A percentile compares a stretch with the other conserved stretches of the same genome.
phyloP scores from a whole-genome alignment of 1,139 yeast genomes.

The Magnusiomyces ingens region DNA sequence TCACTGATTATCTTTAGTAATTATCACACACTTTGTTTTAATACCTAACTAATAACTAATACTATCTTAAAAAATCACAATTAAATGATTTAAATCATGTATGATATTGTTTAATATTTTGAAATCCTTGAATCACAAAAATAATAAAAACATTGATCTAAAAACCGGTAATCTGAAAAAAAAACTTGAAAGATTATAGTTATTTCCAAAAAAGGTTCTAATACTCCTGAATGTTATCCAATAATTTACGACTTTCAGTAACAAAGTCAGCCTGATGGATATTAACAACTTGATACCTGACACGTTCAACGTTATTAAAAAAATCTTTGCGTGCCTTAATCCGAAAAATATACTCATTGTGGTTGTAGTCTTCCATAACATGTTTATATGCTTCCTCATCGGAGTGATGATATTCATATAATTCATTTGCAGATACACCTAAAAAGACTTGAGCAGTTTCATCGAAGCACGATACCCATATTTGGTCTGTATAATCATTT shows the following conservation, averaged over 20 bases:
- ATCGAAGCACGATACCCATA: slow-evolving; percentile 86
- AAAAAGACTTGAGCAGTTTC: slow-evolving; percentile 68
- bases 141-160: neutral
- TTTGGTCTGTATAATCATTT: slow-evolving; percentile 72
- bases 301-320: slow-evolving; percentile 71
- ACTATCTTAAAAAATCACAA: neutral
- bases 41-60: too few relatives aligned
- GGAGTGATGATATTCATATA: slow-evolving; percentile 44
- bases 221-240: slow-evolving; percentile 19
- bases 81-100: neutral
- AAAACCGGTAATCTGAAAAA: neutral
- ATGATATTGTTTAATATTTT: slow-evolving; percentile 7
- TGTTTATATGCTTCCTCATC: slow-evolving; percentile 45
- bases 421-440: slow-evolving; percentile 63
- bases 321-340: slow-evolving; percentile 77
- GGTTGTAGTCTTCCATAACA: slow-evolving; percentile 47
- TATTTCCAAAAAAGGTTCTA: neutral
- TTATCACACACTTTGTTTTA: neutral
- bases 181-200: neutral
- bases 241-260: slow-evolving; percentile 40
- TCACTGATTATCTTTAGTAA: slow-evolving; percentile 25
- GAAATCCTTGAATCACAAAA: too few relatives aligned
- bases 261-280: slow-evolving; percentile 50
- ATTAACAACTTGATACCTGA: slow-evolving; percentile 62
- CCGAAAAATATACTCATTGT: slow-evolving; percentile 67